Evolutionary conservation across 768 basidiomycete genomes (phyloP), one percentile per base, ranked within the genome.

Genomic region (Amanita exitialis): DNA sequence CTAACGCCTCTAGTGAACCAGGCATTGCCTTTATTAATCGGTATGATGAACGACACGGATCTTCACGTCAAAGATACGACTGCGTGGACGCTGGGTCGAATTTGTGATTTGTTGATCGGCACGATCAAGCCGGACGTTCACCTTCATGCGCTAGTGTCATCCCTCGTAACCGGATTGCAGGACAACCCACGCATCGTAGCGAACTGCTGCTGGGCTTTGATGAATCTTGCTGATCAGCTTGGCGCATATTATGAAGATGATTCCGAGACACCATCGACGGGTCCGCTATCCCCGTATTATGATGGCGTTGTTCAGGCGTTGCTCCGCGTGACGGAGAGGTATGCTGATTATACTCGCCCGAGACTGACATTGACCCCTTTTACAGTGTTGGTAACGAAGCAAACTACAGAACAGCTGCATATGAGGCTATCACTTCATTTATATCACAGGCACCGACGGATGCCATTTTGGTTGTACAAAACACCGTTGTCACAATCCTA

Each of bases 51-150:
- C 43, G 96, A 98, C 63, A 60, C 73, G 32, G 83, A 93, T 56
- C 42, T 79, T 2, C 87, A 91, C 54, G 95, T 99, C 58, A 90
- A 94, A 67, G 96, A 98, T 64, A 95, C 93, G 1, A 91, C 90
- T 23, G 94, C 96, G 2, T 99, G 95, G 95, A 98, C 96, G 1
- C 76, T 99, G 12, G 94, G 94, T 16, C 76, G 92, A 36, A 95
- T 99, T 56, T 95, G 92, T 62, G 96, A 98, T 61, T 69, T 90
- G 51, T 73, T 97, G 57, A 82, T 94, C 58, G 68, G 77, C 44
- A 80, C 83, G 15, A 93, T 99, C 71, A 88, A 93, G 61, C 84
- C 88, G 1, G 90, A 94, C 57, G 78, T 86, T 1, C 91, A 96
- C 64, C 73, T 99, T 7, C 85, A 88, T 54, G 78, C 83, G 7